phyloP scores from a whole-genome alignment of 2,329 filamentous ascomycete species.

The Monilinia fructicola region DNA sequence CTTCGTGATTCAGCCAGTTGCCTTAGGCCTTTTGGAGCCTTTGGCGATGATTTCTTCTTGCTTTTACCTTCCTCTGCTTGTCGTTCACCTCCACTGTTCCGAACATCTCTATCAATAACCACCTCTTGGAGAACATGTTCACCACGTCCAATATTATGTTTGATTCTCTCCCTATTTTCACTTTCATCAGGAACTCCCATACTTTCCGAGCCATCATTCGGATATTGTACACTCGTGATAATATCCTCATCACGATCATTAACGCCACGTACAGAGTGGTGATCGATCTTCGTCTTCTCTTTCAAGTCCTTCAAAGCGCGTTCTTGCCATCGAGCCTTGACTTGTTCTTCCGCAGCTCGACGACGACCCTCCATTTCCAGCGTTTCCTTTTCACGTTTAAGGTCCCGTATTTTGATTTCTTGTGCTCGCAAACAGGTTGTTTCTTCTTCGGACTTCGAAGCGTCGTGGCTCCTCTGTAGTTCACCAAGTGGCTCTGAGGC shows the following conservation, averaged over 20 bases:
- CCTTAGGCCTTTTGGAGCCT: conserved; percentile 5
- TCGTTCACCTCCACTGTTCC: neutral
- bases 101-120: neutral
- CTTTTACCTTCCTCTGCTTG: too few relatives aligned
- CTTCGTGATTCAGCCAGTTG: conserved; percentile 12
- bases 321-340: conserved; percentile 11
- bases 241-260: neutral
- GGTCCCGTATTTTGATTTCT: conserved; percentile 7
- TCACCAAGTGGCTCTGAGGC: too few relatives aligned
- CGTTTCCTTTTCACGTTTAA: conserved; percentile 13
- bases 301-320: neutral
- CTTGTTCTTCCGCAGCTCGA: conserved; percentile 19
- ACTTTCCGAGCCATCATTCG: neutral
- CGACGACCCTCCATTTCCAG: conserved; percentile 20
- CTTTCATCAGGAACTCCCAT: neutral
- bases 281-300: neutral
- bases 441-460: neutral
- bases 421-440: neutral
- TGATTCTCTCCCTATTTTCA: neutral
- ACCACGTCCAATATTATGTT: neutral
- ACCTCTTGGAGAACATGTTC: neutral
- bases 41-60: neutral
- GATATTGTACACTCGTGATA: neutral
- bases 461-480: neutral
- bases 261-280: neutral